Base-by-base conservation (phyloP, 176 grass and related monocot species). In the Aegilops longissima region DNA sequence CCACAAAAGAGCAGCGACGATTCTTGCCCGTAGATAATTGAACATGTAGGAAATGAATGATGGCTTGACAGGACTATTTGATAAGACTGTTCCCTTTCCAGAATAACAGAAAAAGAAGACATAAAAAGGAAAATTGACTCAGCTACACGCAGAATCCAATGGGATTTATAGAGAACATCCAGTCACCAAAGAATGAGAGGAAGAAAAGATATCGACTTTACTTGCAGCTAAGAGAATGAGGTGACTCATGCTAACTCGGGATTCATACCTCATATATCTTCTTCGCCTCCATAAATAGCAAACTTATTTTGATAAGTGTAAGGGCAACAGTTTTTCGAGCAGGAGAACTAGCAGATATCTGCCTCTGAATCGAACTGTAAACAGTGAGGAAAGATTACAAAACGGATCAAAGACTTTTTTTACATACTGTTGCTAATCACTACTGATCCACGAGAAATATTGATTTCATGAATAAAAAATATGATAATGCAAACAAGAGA, bases 291-390 rank as follows among this genome's bases (percentile, higher is more conserved):
- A 94, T 96, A 85, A 93, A 96, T 86, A 94, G 70, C 85, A 98
- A 90, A 76, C 96, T 98, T 81, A 92, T 92, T 51, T 96, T 98
- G 65, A 98, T 92, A 77, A 98, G 78, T 80, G 82, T 59, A 77
- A 91, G 66, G 87, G 93, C 96, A 76, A 96, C 73, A 70, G 92
- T 69, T 71, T 93, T 94, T 34, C 80, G 88, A 91, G 71, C 71
- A 83, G 86, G 49, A 12, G 96, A 92, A 75, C 88, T 91, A 66
- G 93, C 75, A 75, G 83, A 81, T n/a, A 98, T 96, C 85, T 98
- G 96, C 76, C 85, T 95, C 16, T 96, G 93, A 81, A 96, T 95
- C 78, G 96, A 98, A 89, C 96, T 98, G 86, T 74, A 94, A 5
- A 82, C 87, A 77, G 16, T 51, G 71, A 68, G 83, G 21, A 84